Evolutionary conservation across 371 early-diverging fungal species (phyloP).

Genomic region (Haplosporangium sp.): DNA sequence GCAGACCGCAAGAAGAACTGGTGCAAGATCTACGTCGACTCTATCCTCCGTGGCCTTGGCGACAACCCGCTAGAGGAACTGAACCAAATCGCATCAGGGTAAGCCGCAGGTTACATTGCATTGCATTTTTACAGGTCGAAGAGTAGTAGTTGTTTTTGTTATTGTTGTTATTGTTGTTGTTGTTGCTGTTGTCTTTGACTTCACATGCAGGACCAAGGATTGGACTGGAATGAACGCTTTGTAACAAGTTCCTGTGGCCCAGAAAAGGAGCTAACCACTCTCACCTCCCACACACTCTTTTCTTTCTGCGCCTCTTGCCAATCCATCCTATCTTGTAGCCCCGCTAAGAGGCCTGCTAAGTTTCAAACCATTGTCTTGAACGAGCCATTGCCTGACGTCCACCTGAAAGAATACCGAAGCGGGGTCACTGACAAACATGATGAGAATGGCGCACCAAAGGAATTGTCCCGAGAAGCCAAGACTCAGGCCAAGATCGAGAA

Average conservation of each 20-base stretch:
- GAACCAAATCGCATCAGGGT: constrained; percentile 27
- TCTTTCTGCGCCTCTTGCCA: neutral
- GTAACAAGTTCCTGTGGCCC: constrained; percentile 1
- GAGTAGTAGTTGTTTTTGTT: too few species aligned
- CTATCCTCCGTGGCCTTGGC: constrained; percentile 44
- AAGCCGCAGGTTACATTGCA: neutral
- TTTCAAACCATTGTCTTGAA: constrained; percentile 47
- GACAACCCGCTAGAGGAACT: constrained; percentile 27
- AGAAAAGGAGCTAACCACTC: neutral
- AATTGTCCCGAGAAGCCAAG: constrained; percentile 30
- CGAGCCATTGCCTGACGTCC: constrained; percentile 29
- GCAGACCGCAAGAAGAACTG: constrained; percentile 50
- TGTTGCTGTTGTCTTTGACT: constrained; percentile 12
- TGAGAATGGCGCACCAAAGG: neutral
- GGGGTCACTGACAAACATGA: neutral
- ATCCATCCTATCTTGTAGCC: neutral
- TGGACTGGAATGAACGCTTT: constrained; percentile 23
- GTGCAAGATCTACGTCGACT: constrained; percentile 53
- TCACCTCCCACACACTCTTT: constrained; percentile 3
- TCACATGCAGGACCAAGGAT: constrained; percentile 30
- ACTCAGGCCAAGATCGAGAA: constrained; percentile 43
- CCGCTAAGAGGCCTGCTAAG: constrained; percentile 15
- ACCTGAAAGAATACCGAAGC: constrained; percentile 20
- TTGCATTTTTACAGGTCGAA: too few species aligned
- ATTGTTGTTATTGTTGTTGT: neutral